Percentiles rank a stretch among this genome's conserved stretches.
Evolutionary conservation across 805 yeast species (phyloP).

Genomic region (Suhomyces sp.): DNA sequence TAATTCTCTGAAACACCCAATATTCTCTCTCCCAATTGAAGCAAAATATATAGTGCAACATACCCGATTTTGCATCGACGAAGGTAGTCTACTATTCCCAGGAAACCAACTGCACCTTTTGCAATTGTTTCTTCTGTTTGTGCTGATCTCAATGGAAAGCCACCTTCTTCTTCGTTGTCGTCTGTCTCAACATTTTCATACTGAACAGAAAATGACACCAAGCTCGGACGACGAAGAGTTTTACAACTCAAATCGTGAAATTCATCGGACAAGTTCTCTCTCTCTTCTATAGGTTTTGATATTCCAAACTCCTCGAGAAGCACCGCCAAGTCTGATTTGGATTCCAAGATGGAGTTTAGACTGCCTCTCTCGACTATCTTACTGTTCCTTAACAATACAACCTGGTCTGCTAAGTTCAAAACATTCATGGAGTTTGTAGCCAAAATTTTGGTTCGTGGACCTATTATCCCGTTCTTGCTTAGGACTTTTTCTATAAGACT

Average conservation of each 20-base stretch:
- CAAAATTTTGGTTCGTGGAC: conserved; percentile 40
- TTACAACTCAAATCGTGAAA: too few relatives aligned
- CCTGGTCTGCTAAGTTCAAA: conserved; percentile 13
- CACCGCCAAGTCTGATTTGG: conserved; percentile 15
- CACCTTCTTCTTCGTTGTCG: too few relatives aligned
- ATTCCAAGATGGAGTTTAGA: not conserved
- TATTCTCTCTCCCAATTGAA: conserved; percentile 30
- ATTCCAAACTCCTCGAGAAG: conserved; percentile 24
- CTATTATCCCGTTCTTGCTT: conserved; percentile 65
- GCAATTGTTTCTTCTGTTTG: conserved; percentile 39
- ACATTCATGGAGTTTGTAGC: conserved; percentile 39
- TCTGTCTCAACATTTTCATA: too few relatives aligned
- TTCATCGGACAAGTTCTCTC: conserved; percentile 22
- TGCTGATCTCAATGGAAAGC: conserved; percentile 14
- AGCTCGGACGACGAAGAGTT: too few relatives aligned
- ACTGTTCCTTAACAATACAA: conserved; percentile 20
- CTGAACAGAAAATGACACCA: too few relatives aligned
- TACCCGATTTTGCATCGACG: conserved; percentile 46
- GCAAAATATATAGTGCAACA: conserved; percentile 40
- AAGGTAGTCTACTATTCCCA: conserved; percentile 53
- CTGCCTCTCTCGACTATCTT: conserved; percentile 21
- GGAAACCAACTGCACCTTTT: conserved; percentile 56
- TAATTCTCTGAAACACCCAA: conserved; percentile 49
- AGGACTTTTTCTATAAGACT: too few relatives aligned
- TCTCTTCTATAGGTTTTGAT: conserved; percentile 12